Conservation (phyloP, 1,284 basidiomycete genomes). For the Ceratobasidium theobromae region DNA sequence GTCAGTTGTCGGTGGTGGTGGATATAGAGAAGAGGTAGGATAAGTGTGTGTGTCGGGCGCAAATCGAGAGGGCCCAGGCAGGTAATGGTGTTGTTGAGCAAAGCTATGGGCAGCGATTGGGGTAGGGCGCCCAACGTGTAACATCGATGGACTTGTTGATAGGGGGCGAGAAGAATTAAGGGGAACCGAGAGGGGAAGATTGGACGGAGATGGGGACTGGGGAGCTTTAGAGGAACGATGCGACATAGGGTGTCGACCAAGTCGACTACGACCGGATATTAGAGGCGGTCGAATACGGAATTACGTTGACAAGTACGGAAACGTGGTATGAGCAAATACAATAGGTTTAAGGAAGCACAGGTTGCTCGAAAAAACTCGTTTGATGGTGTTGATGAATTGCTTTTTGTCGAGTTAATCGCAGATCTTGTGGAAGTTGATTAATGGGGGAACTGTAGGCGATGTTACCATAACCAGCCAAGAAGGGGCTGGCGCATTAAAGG, state of each 20-base stretch:
- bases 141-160: constrained; percentile 5
- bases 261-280: constrained; percentile 16
- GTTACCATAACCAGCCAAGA: constrained; percentile 23
- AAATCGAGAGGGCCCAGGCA: not conserved
- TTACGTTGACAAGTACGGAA: constrained; percentile 26
- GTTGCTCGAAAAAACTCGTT: constrained; percentile 11
- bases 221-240: constrained; percentile 23
- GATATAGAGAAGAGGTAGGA: not conserved
- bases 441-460: constrained; percentile 1
- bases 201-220: not conserved
- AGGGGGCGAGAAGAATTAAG: not conserved
- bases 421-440: constrained; percentile 17
- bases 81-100: not conserved
- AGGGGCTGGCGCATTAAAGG: constrained; percentile 21
- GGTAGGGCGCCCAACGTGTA: constrained; percentile 19
- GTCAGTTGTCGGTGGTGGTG: not conserved
- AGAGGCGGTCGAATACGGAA: not conserved
- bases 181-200: not conserved
- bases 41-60: not conserved
- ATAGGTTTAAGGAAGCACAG: not conserved
- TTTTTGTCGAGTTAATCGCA: constrained; percentile 25
- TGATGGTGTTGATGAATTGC: constrained; percentile 14
- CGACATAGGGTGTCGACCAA: constrained; percentile 20
- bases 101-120: not conserved
- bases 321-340: constrained; percentile 30